Percentiles rank a stretch among this genome's conserved stretches.
Conservation (phyloP, 2,329 filamentous ascomycete species). For the Beauveria asiatica region DNA sequence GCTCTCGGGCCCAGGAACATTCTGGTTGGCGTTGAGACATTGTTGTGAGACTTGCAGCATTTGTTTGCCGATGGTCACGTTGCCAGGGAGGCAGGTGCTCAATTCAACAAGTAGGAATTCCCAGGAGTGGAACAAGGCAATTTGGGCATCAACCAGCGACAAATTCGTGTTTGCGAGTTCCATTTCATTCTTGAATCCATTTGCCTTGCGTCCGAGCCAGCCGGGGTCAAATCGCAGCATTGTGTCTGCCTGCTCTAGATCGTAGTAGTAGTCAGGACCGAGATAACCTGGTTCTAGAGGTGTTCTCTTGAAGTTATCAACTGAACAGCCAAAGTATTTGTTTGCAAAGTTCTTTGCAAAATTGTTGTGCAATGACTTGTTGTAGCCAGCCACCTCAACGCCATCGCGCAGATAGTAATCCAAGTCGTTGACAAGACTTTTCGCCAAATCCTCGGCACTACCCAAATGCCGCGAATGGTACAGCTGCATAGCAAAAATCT, state of each 20-base stretch:
- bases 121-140: slow-evolving; percentile 80
- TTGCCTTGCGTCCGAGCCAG: slow-evolving; percentile 61
- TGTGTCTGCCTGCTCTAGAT: slow-evolving; percentile 63
- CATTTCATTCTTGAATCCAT: slow-evolving; percentile 77
- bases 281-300: slow-evolving; percentile 55
- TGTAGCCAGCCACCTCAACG: slow-evolving; percentile 73
- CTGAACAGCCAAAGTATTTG: slow-evolving; percentile 63
- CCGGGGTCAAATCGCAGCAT: slow-evolving; percentile 69
- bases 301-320: slow-evolving; percentile 77
- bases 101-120: slow-evolving; percentile 81
- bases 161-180: slow-evolving; percentile 82
- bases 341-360: slow-evolving; percentile 75
- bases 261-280: slow-evolving; percentile 76
- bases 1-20: slow-evolving; percentile 61
- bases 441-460: slow-evolving; percentile 55
- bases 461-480: slow-evolving; percentile 76
- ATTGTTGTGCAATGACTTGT: slow-evolving; percentile 76
- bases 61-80: slow-evolving; percentile 52
- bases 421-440: slow-evolving; percentile 64
- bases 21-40: slow-evolving; percentile 71
- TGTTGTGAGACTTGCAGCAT: slow-evolving; percentile 68
- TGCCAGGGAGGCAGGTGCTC: slow-evolving; percentile 51
- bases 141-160: slow-evolving; percentile 85
- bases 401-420: slow-evolving; percentile 74
- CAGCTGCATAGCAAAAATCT: slow-evolving; percentile 84